phyloP scores from a whole-genome alignment of 495 filamentous ascomycete genomes.

The Podospora australis region DNA sequence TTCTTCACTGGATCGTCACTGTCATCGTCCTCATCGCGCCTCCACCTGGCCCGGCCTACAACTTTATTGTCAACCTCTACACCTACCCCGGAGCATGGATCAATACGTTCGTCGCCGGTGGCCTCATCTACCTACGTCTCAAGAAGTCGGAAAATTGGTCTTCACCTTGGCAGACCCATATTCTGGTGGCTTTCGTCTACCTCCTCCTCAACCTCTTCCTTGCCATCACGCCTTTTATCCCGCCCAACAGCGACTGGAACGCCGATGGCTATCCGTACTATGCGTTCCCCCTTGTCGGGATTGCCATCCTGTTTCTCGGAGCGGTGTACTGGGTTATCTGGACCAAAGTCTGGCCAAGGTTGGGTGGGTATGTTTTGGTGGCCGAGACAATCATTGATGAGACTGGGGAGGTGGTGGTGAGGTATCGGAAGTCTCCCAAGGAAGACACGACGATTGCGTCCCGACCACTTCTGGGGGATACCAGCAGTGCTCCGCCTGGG shows the following conservation, averaged over 20 bases:
- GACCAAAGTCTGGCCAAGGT: constrained; percentile 38
- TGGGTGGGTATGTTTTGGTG: constrained; percentile 42
- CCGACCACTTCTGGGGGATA: neutral
- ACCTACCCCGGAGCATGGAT: constrained; percentile 51
- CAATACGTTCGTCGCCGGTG: constrained; percentile 42
- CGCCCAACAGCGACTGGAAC: constrained; percentile 44
- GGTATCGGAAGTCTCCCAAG: constrained; percentile 24
- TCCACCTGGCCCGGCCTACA: constrained; percentile 39
- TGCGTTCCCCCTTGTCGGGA: constrained; percentile 45
- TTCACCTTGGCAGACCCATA: constrained; percentile 38
- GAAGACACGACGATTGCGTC: neutral
- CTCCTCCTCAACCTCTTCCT: constrained; percentile 45
- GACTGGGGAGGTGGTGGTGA: constrained; percentile 37
- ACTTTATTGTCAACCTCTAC: constrained; percentile 46
- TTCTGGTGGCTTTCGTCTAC: constrained; percentile 37
- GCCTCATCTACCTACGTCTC: constrained; percentile 45
- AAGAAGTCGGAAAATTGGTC: constrained; percentile 37
- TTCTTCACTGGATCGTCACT: constrained; percentile 47
- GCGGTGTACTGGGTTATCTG: constrained; percentile 46
- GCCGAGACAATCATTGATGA: constrained; percentile 32
- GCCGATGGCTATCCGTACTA: constrained; percentile 47
- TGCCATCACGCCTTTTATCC: constrained; percentile 44
- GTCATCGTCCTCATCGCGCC: constrained; percentile 44
- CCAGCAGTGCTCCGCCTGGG: neutral
- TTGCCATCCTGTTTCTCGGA: constrained; percentile 40